Evolutionary conservation across 257 asterid genomes (phyloP).

Genomic region (Nicotiana tomentosiformis): DNA sequence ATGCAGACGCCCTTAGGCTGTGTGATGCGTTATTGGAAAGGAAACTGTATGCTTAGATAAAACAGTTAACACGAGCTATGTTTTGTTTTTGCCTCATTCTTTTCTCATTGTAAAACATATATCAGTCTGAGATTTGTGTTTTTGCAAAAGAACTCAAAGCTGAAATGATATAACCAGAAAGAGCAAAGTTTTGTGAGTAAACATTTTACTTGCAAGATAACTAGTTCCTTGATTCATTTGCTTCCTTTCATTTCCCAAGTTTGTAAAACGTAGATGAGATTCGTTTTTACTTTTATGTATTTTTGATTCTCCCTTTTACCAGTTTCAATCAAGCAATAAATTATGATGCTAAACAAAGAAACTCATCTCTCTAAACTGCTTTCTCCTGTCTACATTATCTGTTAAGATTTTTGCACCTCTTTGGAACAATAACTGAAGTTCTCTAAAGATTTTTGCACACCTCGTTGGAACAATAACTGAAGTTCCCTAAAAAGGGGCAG

Average conservation of each 20-base stretch:
- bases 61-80: background rate
- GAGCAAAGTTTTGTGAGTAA: background rate
- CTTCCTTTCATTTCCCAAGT: background rate
- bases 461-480: background rate
- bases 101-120: background rate
- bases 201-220: background rate
- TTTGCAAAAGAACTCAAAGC: background rate
- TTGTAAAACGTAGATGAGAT: background rate
- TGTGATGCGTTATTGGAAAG: constrained; percentile 78
- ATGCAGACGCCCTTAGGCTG: constrained; percentile 62
- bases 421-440: too few relatives aligned
- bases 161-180: background rate
- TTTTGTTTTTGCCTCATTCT: background rate
- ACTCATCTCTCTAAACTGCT: background rate
- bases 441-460: background rate
- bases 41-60: constrained; percentile 11
- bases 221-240: background rate
- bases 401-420: background rate
- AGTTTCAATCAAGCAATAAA: background rate
- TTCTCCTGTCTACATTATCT: background rate
- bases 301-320: background rate
- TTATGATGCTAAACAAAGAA: background rate
- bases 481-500: too few relatives aligned
- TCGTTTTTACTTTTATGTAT: background rate
- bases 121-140: background rate